Evolutionary conservation across 1,284 basidiomycete genomes (phyloP).

Genomic region (Gymnopus androsaceus): DNA sequence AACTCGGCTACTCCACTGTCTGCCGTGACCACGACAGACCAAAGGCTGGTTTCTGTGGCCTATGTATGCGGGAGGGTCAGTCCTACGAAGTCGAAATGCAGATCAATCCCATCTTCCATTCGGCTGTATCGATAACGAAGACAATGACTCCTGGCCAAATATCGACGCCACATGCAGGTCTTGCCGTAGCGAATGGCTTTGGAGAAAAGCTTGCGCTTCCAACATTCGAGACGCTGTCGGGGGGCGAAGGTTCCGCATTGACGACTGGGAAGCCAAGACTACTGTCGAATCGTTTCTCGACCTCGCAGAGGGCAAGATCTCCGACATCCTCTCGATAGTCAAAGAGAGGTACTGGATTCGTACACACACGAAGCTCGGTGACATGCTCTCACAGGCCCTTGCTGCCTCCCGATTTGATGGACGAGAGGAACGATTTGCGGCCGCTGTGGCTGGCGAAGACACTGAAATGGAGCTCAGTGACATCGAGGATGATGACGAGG

Average conservation of each 20-base stretch:
- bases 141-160: slow-evolving; percentile 64
- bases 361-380: slow-evolving; percentile 60
- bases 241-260: slow-evolving; percentile 42
- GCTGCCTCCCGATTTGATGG: slow-evolving; percentile 56
- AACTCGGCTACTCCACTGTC: slow-evolving; percentile 49
- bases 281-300: slow-evolving; percentile 65
- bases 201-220: slow-evolving; percentile 49
- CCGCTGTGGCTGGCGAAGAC: slow-evolving; percentile 33
- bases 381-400: slow-evolving; percentile 66
- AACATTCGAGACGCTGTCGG: slow-evolving; percentile 62
- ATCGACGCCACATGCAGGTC: slow-evolving; percentile 65
- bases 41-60: slow-evolving; percentile 55
- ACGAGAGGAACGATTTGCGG: slow-evolving; percentile 27
- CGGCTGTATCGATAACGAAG: slow-evolving; percentile 67
- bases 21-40: slow-evolving; percentile 66
- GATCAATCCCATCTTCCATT: slow-evolving; percentile 40
- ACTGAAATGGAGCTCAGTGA: slow-evolving; percentile 40
- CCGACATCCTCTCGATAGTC: slow-evolving; percentile 59
- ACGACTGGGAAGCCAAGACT: slow-evolving; percentile 66
- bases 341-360: slow-evolving; percentile 72
- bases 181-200: slow-evolving; percentile 64
- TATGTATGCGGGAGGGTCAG: slow-evolving; percentile 66
- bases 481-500: slow-evolving; percentile 57
- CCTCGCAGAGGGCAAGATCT: slow-evolving; percentile 67
- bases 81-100: slow-evolving; percentile 32